Base-by-base conservation (phyloP, 768 basidiomycete species). In the Termitomyces sp. region DNA sequence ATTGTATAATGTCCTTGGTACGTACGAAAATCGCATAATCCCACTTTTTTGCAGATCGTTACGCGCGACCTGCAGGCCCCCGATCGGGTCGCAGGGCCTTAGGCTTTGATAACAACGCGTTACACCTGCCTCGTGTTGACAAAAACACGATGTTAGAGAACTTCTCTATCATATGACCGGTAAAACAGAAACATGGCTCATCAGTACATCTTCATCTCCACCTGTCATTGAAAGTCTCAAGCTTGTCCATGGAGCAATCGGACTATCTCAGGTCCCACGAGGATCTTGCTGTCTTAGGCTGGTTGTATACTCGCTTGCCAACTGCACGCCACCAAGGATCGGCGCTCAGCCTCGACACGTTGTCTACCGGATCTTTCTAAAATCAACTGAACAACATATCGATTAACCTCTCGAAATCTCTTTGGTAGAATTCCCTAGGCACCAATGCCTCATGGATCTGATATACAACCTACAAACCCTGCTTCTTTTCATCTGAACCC, bases 391-490 rank as follows among this genome's bases (percentile, higher is more conserved):
- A 58, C 6, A 57, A 12, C 55, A 50, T 32, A 66, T 66, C 60
- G 62, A 63, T 66, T 6, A 2, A 39, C 52, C 33, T 58, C 35
- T 20, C 20, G 16, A 13, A 28, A 59, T 51, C 20, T 32, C 53
- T 63, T 57, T 39, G 62, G 59, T 45, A 61, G 46, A n/a, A 24
- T 20, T 22, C 7, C 35, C 28, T 33, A 33, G 51, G 57, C 15
- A 40, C 48, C 36, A 57, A 59, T 40, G 45, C 65, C 62, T 66
- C 62, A 52, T 61, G 62, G 36, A 59, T 63, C 57, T 35, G 46
- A 60, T 55, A 54, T 13, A 24, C 42, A 58, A 11, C 11, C 45
- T 32, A 16, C 44, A 40, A 33, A 32, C 38, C 35, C 39, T 45
- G 55, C 53, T 46, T 54, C 54, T 54, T 55, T 53, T 20, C 46